Base-by-base conservation (phyloP, 169 alveolate genomes). In the Eimeria falciformis region DNA sequence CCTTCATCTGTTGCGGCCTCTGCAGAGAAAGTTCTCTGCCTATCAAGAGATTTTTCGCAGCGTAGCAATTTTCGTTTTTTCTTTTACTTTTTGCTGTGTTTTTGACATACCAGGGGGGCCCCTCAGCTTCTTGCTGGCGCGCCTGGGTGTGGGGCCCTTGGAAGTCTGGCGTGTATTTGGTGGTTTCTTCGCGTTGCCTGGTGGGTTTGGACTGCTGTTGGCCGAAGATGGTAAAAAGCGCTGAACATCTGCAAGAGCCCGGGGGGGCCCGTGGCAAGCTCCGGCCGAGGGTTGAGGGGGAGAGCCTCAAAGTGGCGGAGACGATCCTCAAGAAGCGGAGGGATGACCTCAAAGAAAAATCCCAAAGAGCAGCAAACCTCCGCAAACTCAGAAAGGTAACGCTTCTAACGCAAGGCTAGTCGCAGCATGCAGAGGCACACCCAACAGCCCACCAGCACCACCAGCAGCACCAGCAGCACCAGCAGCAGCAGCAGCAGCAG, bases 181-280 rank as follows among this genome's bases (percentile, higher is more conserved):
- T n/a, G n/a, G n/a, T n/a, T n/a, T n/a, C n/a, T n/a, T n/a, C n/a
- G n/a, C n/a, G n/a, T n/a, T n/a, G n/a, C n/a, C n/a, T n/a, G n/a
- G n/a, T n/a, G n/a, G n/a, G n/a, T n/a, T n/a, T n/a, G n/a, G n/a
- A n/a, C n/a, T n/a, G n/a, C n/a, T n/a, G n/a, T n/a, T n/a, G n/a
- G n/a, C n/a, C 73, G 21, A 43, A 4, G 37, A 75, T 45, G 85
- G 33, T 18, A 43, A 50, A 75, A 43, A 43, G 50, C 25, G 66
- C 91, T 33, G 46, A 69, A 5, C 69, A 69, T 40, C 83, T 84
- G 47, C 91, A 84, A 40, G 71, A 65, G 37, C 33, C 23, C 46
- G 91, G 91, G 18, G 91, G 91, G 46, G 91, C 91, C 21, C 25
- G 78, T 17, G 84, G 90, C 71, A 43, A 46, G 65, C 62, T 90